Evolutionary conservation across 768 basidiomycete species (phyloP), one percentile per base, ranked within the genome.

Genomic region (Mycena metata): DNA sequence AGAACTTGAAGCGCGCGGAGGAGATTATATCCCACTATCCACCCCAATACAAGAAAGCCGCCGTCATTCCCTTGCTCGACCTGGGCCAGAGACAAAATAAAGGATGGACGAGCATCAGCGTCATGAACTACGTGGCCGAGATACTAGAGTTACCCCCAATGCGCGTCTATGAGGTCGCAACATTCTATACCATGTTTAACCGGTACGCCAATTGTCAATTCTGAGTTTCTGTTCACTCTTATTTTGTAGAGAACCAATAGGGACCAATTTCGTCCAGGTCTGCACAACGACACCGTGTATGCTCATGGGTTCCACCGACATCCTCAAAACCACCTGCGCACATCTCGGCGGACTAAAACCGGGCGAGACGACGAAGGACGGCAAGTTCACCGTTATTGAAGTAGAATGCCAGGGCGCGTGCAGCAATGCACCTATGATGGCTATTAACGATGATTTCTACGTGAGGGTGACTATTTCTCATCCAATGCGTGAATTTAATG

Each of bases 171-270:
- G 98, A 99, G 81, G 98, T 99, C 57, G 97, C 97, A 19, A 96
- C 96, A 16, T 99, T 99, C 83, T 99, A 99, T 81, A 99, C 98
- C 73, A 99, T 99, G 97, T 99, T 98, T 87, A 99, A 98, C 85
- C 89, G 96, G 95, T 95, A 66, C 75, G 88, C 70, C 35, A 19
- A 1, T 60, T 41, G 63, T 51, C 42, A 39, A 12, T 35, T 47
- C 8, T 65, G 42, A 13, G 45, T 19, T 52, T 24, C 30, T 17
- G 16, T 26, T 55, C 17, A 35, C 49, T 0, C 26, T 26, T 36
- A 24, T 13, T 26, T 35, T 46, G 51, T 67, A 96, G 96, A 60
- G 96, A 98, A 80, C 97, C 96, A 7, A 95, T 98, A 61, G 96
- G 95, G 30, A 83, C 93, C 73, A 86, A 98, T 79, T 98, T 99